Conservation (phyloP, 2,329 filamentous ascomycete genomes). For the Ustulina deusta region DNA sequence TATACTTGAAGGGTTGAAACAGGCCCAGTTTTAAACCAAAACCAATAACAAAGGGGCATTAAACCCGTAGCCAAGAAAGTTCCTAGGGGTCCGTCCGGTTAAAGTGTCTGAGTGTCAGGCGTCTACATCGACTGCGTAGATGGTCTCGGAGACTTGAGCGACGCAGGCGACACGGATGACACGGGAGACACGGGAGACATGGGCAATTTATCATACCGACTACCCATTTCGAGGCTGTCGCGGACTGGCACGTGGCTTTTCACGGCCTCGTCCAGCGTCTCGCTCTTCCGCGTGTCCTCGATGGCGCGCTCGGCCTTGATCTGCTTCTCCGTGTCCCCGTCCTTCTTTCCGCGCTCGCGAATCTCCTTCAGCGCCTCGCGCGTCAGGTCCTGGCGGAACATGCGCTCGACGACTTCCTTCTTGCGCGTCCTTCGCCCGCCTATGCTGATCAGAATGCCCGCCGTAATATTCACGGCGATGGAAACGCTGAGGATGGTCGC, state of each 20-base stretch:
- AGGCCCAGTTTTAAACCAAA: background rate
- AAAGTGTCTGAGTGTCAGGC: background rate
- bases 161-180: constrained; percentile 18
- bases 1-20: background rate
- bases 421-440: constrained; percentile 83
- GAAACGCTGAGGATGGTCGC: constrained; percentile 84
- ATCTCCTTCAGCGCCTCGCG: constrained; percentile 61
- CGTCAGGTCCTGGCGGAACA: constrained; percentile 82
- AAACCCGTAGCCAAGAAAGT: background rate
- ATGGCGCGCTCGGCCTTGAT: constrained; percentile 46
- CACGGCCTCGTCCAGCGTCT: constrained; percentile 44
- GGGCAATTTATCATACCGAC: constrained; percentile 11
- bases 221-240: constrained; percentile 33
- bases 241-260: constrained; percentile 38
- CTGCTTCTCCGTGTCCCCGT: constrained; percentile 48
- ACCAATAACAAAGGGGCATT: constrained; percentile 1
- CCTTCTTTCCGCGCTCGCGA: constrained; percentile 61
- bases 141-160: constrained; percentile 10
- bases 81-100: background rate
- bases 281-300: constrained; percentile 45
- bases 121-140: constrained; percentile 4
- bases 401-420: constrained; percentile 83
- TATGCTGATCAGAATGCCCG: constrained; percentile 79
- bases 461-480: constrained; percentile 81
- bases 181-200: constrained; percentile 6